phyloP scores from a whole-genome alignment of 2,329 filamentous ascomycete genomes.

The Allantophomopsis lycopodina region DNA sequence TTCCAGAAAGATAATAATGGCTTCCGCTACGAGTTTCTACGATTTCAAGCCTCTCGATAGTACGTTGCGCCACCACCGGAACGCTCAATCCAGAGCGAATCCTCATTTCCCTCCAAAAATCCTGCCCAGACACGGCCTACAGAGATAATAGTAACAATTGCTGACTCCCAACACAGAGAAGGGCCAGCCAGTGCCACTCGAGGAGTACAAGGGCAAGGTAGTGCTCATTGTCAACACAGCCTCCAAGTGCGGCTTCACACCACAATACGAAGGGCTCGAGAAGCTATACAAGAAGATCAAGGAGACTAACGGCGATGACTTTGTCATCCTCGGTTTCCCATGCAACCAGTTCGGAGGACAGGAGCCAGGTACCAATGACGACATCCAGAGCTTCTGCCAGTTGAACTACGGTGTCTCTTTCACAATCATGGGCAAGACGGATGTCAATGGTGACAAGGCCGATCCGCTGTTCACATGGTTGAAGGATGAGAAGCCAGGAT shows the following conservation, averaged over 20 bases:
- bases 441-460: constrained; percentile 80
- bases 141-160: too few relatives aligned
- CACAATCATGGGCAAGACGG: constrained; percentile 80
- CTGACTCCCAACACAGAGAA: constrained; percentile 37
- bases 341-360: constrained; percentile 96
- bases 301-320: constrained; percentile 57
- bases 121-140: neutral
- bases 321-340: constrained; percentile 86
- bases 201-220: constrained; percentile 75
- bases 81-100: neutral
- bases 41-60: constrained; percentile 77
- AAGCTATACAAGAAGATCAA: constrained; percentile 72
- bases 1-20: constrained; percentile 29
- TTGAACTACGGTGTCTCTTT: constrained; percentile 90
- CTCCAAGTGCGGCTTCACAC: constrained; percentile 97
- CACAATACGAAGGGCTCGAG: constrained; percentile 86
- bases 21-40: constrained; percentile 61
- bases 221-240: constrained; percentile 95
- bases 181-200: constrained; percentile 57
- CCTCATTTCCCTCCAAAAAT: constrained; percentile 3
- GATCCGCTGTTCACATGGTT: constrained; percentile 70
- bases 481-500: constrained; percentile 60
- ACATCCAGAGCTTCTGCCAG: constrained; percentile 78
- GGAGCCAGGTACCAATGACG: constrained; percentile 72
- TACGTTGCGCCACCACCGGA: constrained; percentile 27